Percentiles rank a stretch among this genome's conserved stretches.
phyloP scores from a whole-genome alignment of 768 basidiomycete genomes.

The Lentinula detonsa region DNA sequence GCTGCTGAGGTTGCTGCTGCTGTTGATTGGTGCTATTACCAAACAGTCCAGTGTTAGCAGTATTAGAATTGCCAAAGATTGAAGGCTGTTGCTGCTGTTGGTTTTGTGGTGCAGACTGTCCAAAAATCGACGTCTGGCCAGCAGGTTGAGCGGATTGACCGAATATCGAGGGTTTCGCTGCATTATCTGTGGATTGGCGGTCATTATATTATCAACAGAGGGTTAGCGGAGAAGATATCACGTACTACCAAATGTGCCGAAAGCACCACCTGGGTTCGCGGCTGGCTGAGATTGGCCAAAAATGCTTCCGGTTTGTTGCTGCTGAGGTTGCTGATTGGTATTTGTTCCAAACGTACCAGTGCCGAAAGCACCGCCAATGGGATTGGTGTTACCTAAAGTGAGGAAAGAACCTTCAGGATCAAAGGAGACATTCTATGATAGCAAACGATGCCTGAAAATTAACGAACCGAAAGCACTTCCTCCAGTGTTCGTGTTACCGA shows the following conservation, averaged over 20 bases:
- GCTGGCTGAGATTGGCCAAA: constrained; percentile 30
- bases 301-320: constrained; percentile 19
- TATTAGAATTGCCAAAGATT: constrained; percentile 9
- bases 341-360: constrained; percentile 14
- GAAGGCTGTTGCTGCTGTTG: constrained; percentile 16
- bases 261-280: constrained; percentile 19
- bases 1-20: constrained; percentile 33
- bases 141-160: constrained; percentile 39
- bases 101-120: constrained; percentile 8
- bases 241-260: constrained; percentile 28
- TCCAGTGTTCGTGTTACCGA: background rate
- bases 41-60: constrained; percentile 24
- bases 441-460: background rate
- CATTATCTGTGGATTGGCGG: constrained; percentile 12
- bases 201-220: background rate
- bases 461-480: constrained; percentile 29
- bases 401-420: background rate
- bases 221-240: background rate
- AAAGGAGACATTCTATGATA: background rate
- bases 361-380: constrained; percentile 14
- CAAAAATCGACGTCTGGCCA: constrained; percentile 15
- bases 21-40: constrained; percentile 21
- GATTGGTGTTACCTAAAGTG: constrained; percentile 10
- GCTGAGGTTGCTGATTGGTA: constrained; percentile 20
- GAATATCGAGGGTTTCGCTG: constrained; percentile 42